A percentile compares a stretch with the other conserved stretches of the same genome.
These are phyloP conservation scores for Paspalum vaginatum DNA, from an alignment of 176 grass and related monocot species.

Conservation along the genomic window DNA sequence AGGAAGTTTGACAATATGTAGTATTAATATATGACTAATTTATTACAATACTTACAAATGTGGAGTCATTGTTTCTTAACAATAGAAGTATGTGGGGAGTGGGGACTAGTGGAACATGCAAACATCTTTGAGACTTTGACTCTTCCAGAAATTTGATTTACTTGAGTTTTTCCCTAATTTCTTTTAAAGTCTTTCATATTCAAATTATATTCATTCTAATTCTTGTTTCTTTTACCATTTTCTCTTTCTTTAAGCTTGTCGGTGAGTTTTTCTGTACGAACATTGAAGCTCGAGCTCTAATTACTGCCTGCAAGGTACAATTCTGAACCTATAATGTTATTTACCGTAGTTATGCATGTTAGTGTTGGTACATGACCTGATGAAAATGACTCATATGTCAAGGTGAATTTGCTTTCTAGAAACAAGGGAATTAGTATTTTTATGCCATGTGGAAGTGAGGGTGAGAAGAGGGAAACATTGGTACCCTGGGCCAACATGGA, in stretches of 20 bases:
- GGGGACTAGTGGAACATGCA: no score
- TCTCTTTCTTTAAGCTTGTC: neutral
- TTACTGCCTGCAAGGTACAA: neutral
- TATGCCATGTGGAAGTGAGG: no score
- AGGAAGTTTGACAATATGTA: no score
- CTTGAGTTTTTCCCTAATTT: neutral
- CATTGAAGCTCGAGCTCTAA: neutral
- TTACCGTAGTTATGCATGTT: neutral
- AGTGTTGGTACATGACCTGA: neutral
- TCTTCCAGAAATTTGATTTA: no score
- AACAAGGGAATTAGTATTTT: no score
- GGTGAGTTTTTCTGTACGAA: neutral
- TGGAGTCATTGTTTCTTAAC: no score
- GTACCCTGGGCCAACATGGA: no score
- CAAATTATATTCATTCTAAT: neutral
- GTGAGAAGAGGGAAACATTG: no score
- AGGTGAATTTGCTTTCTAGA: neutral
- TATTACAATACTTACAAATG: no score
- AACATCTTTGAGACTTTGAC: no score
- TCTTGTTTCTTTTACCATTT: neutral
- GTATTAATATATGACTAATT: no score
- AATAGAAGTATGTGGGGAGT: neutral
- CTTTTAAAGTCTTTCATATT: neutral
- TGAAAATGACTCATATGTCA: neutral
- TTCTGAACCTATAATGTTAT: neutral